Evolutionary conservation across 306 rosid species (phyloP).

Genomic region (Cucumis melo): DNA sequence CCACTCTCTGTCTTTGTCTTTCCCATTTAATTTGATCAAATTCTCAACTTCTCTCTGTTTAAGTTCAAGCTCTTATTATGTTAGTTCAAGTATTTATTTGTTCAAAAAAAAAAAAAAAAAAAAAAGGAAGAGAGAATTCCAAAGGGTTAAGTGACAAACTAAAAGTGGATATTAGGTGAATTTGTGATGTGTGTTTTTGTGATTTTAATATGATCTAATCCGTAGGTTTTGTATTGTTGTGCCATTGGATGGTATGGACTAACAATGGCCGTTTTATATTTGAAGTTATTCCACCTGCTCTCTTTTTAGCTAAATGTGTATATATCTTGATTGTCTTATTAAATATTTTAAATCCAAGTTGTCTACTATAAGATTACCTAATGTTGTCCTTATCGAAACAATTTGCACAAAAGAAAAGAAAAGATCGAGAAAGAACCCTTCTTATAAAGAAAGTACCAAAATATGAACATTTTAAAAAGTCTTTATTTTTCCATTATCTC

Average conservation of each 20-base stretch:
- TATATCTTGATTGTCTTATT: background rate
- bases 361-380: no score
- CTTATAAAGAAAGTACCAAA: no score
- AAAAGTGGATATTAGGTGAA: slow-evolving; percentile 7
- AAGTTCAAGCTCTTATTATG: background rate
- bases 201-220: background rate
- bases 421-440: no score
- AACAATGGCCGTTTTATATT: background rate
- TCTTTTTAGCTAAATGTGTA: background rate
- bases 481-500: no score
- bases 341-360: background rate
- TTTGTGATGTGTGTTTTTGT: background rate
- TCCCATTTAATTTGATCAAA: background rate
- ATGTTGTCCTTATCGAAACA: no score
- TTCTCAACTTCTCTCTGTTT: background rate
- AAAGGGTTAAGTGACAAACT: background rate
- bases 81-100: background rate
- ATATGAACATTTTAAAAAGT: no score
- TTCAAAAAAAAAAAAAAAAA: no score
- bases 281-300: background rate
- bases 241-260: background rate
- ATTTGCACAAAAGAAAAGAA: no score
- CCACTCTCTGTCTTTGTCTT: background rate
- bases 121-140: no score
- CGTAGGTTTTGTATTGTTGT: background rate